Percentiles rank a stretch among this genome's conserved stretches.
Evolutionary conservation across 1,139 yeast species (phyloP).

Genomic region (Candida glucosophila): DNA sequence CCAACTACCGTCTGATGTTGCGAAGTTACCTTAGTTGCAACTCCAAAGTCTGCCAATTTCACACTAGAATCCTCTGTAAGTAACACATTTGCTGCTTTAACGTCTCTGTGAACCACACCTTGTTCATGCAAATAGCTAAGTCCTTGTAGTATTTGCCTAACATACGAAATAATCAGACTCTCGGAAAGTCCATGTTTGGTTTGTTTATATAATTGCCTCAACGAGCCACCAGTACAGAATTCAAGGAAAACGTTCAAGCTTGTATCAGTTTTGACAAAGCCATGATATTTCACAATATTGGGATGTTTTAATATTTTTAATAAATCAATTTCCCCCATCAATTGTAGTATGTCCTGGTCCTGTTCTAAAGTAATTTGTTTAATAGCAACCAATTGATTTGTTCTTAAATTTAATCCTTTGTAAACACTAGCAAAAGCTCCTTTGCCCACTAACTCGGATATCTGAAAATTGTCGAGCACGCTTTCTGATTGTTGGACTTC

Average conservation of each 20-base stretch:
- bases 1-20: slow-evolving; percentile 47
- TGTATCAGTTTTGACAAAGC: slow-evolving; percentile 65
- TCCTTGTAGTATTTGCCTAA: slow-evolving; percentile 68
- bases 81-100: slow-evolving; percentile 70
- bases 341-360: slow-evolving; percentile 37
- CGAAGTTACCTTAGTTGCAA: slow-evolving; percentile 48
- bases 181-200: slow-evolving; percentile 54
- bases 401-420: slow-evolving; percentile 60
- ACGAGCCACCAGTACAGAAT: slow-evolving; percentile 81
- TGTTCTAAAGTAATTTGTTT: slow-evolving; percentile 63
- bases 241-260: slow-evolving; percentile 64
- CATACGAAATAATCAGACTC: slow-evolving; percentile 46
- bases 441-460: slow-evolving; percentile 74
- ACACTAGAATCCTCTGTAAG: slow-evolving; percentile 52
- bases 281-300: slow-evolving; percentile 85
- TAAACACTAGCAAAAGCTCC: slow-evolving; percentile 95
- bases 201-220: slow-evolving; percentile 57
- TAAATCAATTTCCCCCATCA: slow-evolving; percentile 79
- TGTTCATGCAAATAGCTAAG: slow-evolving; percentile 59
- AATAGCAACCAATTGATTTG: slow-evolving; percentile 72
- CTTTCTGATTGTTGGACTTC: slow-evolving; percentile 30
- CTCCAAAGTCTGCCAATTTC: slow-evolving; percentile 75
- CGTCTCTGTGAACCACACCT: slow-evolving; percentile 72
- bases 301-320: slow-evolving; percentile 75
- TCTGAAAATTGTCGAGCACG: slow-evolving; percentile 46